phyloP scores from a whole-genome alignment of 164 flowering plant genomes.

The Nelumbo lutea region DNA sequence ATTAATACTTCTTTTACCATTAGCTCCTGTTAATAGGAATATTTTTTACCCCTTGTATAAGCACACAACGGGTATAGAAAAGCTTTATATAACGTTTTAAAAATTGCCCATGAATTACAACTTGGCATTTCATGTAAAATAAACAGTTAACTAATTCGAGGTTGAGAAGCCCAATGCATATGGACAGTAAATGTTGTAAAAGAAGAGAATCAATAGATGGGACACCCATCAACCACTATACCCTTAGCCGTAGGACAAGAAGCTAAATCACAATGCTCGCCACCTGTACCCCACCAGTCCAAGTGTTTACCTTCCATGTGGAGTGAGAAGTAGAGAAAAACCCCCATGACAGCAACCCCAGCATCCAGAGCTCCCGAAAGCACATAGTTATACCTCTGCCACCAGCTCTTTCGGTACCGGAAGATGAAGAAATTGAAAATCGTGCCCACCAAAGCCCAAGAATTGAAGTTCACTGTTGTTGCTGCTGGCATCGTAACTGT shows the following conservation, averaged over 20 bases:
- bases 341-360: constrained; percentile 25
- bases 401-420: constrained; percentile 23
- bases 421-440: constrained; percentile 24
- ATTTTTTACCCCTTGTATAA: no score
- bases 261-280: constrained; percentile 27
- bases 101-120: no score
- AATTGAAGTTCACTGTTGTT: constrained; percentile 17
- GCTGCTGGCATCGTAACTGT: constrained; percentile 25
- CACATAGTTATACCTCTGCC: constrained; percentile 30
- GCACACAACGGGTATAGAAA: no score
- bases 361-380: constrained; percentile 29
- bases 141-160: no score
- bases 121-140: no score
- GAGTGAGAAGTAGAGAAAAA: constrained; percentile 19
- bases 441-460: constrained; percentile 18
- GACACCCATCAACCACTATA: constrained; percentile 22
- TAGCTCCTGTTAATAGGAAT: no score
- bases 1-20: no score
- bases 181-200: background rate
- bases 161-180: background rate
- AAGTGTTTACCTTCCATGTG: constrained; percentile 8
- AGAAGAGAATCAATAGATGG: constrained; percentile 4
- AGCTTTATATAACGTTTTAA: no score
- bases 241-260: constrained; percentile 29
- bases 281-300: constrained; percentile 27